Evolutionary conservation across 306 rosid genomes (phyloP), one percentile per base, ranked within the genome.

Genomic region (Sechiopsis laciniata): DNA sequence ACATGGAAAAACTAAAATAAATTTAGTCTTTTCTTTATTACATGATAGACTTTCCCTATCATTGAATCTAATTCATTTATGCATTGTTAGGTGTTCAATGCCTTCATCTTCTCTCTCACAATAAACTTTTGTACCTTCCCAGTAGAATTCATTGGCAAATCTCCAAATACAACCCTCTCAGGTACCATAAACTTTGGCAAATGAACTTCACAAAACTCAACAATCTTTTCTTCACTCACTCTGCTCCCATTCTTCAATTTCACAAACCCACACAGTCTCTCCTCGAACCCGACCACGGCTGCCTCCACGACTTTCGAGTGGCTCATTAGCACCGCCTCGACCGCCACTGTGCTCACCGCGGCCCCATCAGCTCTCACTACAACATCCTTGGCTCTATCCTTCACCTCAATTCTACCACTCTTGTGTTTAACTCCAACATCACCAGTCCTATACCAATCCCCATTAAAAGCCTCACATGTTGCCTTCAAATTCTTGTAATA

Each of bases 121-220:
- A 78, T 59, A 83, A 84, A 87, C 32, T 92, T 92, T 62, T 92
- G 98, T 4, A 90, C 86, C 80, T 90, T 92, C 45, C 98, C 96
- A 8, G 88, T 88, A 16, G 98, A 86, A 82, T 82, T 92, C 55
- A 85, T 71, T 9, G 91, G 96, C 83, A 92, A 77, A 83, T 92
- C 93, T 54, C 82, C 96, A 77, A 92, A 90, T 0, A 88, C 52
- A 40, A 92, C 83, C 21, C 40, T 82, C 74, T 72, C 61, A 0
- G 98, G 98, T 54, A 90, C 89, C 98, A 90, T 92, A 76, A 77
- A 74, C 60, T 45, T 67, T 1, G 81, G 85, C 89, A 92, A 77
- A 22, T 77, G 73, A 13, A 67, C 64, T 69, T 80, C 79, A 83
- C 98, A 92, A 35, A 87, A 92, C 76, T 75, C 73, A 7, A 82